Conservation (phyloP, 1,139 yeast genomes). For the Suhomyces yuchorum region DNA sequence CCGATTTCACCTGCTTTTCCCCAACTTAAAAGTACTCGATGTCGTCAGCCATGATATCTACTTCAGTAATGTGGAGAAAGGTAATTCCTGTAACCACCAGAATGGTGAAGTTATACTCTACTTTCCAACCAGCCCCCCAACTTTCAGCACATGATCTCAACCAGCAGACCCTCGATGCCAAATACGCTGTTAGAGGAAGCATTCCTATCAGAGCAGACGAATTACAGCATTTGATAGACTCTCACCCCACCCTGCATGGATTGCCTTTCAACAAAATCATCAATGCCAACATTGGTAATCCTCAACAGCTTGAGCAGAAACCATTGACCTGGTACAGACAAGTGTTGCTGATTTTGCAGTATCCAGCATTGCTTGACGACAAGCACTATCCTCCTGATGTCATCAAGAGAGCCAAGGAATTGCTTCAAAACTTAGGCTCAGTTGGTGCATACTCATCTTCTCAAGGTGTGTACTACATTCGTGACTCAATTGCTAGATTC, state of each 20-base stretch:
- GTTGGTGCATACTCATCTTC: slow-evolving; percentile 95
- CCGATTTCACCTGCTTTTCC: slow-evolving; percentile 1
- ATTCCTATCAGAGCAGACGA: slow-evolving; percentile 95
- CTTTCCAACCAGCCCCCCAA: slow-evolving; percentile 16
- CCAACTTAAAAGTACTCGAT: background rate
- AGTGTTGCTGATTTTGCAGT: slow-evolving; percentile 80
- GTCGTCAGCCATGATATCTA: background rate
- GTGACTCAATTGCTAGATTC: slow-evolving; percentile 80
- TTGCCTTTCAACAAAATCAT: slow-evolving; percentile 79
- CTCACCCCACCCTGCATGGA: slow-evolving; percentile 53
- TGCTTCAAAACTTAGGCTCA: slow-evolving; percentile 70
- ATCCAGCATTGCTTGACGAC: slow-evolving; percentile 62
- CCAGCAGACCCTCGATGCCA: slow-evolving; percentile 74
- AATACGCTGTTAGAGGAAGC: slow-evolving; percentile 93
- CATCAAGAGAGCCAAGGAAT: slow-evolving; percentile 60
- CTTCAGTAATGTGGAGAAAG: slow-evolving; percentile 1
- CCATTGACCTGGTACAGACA: slow-evolving; percentile 96
- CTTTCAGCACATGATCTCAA: slow-evolving; percentile 56
- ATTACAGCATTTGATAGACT: slow-evolving; percentile 54
- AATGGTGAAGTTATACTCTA: slow-evolving; percentile 3
- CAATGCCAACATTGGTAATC: slow-evolving; percentile 94
- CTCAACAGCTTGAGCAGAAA: slow-evolving; percentile 91
- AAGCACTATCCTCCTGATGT: slow-evolving; percentile 69
- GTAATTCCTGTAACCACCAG: background rate
- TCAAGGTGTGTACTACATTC: slow-evolving; percentile 74